Evolutionary conservation across 495 filamentous ascomycete species (phyloP), one percentile per base, ranked within the genome.

Genomic region (Penicillium argentinense): DNA sequence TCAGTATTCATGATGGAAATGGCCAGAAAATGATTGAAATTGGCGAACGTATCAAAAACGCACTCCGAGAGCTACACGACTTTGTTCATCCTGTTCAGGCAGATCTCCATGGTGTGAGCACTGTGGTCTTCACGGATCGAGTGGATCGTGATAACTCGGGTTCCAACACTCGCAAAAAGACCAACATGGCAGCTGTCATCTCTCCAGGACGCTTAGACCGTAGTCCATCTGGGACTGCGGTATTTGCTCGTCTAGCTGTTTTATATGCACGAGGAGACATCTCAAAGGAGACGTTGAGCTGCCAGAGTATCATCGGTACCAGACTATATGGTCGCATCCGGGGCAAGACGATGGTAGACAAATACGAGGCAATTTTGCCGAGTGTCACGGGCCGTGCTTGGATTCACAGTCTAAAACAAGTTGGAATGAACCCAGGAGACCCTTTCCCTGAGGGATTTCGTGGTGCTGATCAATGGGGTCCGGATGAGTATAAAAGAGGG

Each of bases 141-240:
- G 12, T 33, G 4, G 36, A 22, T 9, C 1, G 5, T 18, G 25
- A 40, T 34, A n/a, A n/a, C n/a, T n/a, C n/a, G 17, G 29, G n/a
- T 13, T 1, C 9, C 13, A 14, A 33, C 12, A 8, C 29, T 8
- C 13, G 13, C 29, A 33, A 17, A 13, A 33, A 13, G 29, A 16
- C 29, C 9, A 9, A 7, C 29, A 33, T 33, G 29, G 36, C 36
- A 4, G 23, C 37, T 26, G 45, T 47, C 17, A 4, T 47, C 9
- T 40, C 45, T 18, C 45, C 45, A 14, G 45, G 45, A 39, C 18
- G 45, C 5, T n/a, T 40, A n/a, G 25, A 18, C 9, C 45, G 45
- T 9, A 47, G 34, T 33, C 36, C 45, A 9, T 47, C 36, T 5
- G 45, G 45, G 5, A 47, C 45, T 9, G 36, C 36, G 26, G 19